phyloP scores from a whole-genome alignment of 768 basidiomycete genomes.

The Filobasidium floriforme region DNA sequence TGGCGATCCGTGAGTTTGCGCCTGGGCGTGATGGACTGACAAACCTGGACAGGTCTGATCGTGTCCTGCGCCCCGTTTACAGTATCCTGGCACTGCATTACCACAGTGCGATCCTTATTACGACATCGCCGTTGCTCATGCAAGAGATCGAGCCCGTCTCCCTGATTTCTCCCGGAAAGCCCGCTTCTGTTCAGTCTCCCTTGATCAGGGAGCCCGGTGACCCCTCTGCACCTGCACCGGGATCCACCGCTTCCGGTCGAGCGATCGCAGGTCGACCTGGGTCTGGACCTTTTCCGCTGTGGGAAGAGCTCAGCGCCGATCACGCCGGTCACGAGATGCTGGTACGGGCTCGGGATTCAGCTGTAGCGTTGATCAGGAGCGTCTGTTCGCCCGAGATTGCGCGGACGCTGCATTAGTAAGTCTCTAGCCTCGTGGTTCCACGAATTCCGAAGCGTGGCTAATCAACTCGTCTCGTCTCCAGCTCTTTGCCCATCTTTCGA shows the following conservation, averaged over 20 bases:
- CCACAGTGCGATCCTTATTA: slow-evolving; percentile 38
- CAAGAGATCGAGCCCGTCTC: slow-evolving; percentile 10
- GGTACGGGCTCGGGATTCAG: slow-evolving; percentile 38
- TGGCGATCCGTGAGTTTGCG: slow-evolving; percentile 35
- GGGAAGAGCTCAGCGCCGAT: slow-evolving; percentile 32
- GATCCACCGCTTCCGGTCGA: not conserved
- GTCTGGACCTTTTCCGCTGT: slow-evolving; percentile 22
- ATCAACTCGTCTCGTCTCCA: not conserved
- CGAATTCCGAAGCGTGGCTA: not conserved
- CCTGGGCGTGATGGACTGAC: not conserved
- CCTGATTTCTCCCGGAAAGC: slow-evolving; percentile 8
- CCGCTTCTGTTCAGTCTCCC: not conserved
- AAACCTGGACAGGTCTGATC: not conserved
- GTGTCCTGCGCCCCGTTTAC: not conserved
- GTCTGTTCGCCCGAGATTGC: slow-evolving; percentile 43
- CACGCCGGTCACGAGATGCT: slow-evolving; percentile 36
- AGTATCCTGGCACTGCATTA: slow-evolving; percentile 39
- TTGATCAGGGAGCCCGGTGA: not conserved
- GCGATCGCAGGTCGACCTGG: not conserved
- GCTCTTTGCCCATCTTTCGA: slow-evolving; percentile 39
- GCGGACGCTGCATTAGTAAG: slow-evolving; percentile 39
- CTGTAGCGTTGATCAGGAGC: slow-evolving; percentile 39
- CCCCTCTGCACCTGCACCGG: not conserved
- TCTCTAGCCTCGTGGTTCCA: not conserved
- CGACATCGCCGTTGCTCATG: slow-evolving; percentile 34